Evolutionary conservation across 306 rosid genomes (phyloP).

Genomic region (Ceratonia siliqua): DNA sequence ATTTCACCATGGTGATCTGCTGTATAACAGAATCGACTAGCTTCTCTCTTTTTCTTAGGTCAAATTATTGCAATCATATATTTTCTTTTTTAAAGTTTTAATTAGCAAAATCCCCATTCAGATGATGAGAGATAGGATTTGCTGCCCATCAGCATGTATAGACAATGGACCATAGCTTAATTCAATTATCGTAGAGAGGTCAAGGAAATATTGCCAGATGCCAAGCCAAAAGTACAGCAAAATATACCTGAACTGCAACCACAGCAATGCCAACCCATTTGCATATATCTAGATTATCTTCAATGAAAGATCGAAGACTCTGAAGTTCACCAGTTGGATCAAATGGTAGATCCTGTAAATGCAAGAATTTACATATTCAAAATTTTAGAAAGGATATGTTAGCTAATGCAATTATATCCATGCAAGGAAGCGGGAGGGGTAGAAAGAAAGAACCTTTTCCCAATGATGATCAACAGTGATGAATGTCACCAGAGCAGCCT

Average conservation of each 20-base stretch:
- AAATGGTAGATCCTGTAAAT: conserved; percentile 75
- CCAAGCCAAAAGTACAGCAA: conserved; percentile 25
- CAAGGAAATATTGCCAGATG: conserved; percentile 16
- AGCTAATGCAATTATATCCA: conserved; percentile 12
- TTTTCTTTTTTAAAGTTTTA: neutral
- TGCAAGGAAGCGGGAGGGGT: neutral
- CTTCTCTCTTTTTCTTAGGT: neutral
- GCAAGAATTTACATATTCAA: conserved; percentile 26
- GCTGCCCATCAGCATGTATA: neutral
- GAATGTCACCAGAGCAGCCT: conserved; percentile 79
- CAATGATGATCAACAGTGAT: conserved; percentile 75
- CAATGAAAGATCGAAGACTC: conserved; percentile 62
- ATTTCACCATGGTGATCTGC: too few relatives aligned
- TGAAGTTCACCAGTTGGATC: conserved; percentile 88
- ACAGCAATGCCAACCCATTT: conserved; percentile 78
- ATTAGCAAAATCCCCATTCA: neutral
- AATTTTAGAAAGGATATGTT: conserved; percentile 20
- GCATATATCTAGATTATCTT: conserved; percentile 69
- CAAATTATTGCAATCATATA: too few relatives aligned
- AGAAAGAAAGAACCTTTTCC: conserved; percentile 60
- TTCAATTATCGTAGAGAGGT: conserved; percentile 4
- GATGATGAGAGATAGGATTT: neutral
- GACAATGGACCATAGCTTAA: conserved; percentile 2
- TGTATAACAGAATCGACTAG: neutral
- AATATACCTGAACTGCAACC: conserved; percentile 68